phyloP scores from a whole-genome alignment of 805 yeast species.

The Myxozyma neglecta region DNA sequence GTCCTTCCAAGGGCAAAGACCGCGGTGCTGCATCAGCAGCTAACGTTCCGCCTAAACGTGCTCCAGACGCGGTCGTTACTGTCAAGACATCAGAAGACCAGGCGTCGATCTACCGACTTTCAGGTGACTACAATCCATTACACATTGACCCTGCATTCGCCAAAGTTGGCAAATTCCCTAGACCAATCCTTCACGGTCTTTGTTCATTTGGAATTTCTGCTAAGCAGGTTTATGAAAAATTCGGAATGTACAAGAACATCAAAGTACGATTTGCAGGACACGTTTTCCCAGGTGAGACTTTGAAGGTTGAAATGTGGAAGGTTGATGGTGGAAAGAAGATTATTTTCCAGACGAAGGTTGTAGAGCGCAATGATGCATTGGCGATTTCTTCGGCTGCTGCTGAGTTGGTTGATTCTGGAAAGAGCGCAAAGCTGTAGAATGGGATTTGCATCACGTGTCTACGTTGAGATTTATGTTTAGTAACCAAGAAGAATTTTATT shows the following conservation, averaged over 20 bases:
- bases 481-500: too few relatives aligned
- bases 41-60: constrained; percentile 60
- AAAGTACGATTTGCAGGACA: constrained; percentile 88
- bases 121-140: constrained; percentile 93
- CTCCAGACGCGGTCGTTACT: constrained; percentile 66
- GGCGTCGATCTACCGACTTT: constrained; percentile 86
- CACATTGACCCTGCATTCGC: constrained; percentile 90
- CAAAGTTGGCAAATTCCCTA: constrained; percentile 76
- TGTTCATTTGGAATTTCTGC: constrained; percentile 81
- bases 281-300: constrained; percentile 92
- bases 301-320: constrained; percentile 83
- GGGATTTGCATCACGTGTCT: background rate
- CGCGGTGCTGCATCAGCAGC: constrained; percentile 61
- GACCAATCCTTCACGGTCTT: constrained; percentile 91
- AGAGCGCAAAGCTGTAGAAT: constrained; percentile 12
- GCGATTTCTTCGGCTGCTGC: constrained; percentile 89
- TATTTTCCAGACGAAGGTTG: constrained; percentile 76
- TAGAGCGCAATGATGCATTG: constrained; percentile 64
- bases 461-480: background rate
- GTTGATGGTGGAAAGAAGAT: constrained; percentile 55
- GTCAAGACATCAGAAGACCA: constrained; percentile 65
- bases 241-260: constrained; percentile 77
- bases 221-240: constrained; percentile 73
- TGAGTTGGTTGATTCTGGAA: constrained; percentile 46
- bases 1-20: constrained; percentile 53